Percentiles rank a stretch among this genome's conserved stretches.
Conservation (phyloP, 371 early-diverging fungal species). For the Haplosporangium sp. region DNA sequence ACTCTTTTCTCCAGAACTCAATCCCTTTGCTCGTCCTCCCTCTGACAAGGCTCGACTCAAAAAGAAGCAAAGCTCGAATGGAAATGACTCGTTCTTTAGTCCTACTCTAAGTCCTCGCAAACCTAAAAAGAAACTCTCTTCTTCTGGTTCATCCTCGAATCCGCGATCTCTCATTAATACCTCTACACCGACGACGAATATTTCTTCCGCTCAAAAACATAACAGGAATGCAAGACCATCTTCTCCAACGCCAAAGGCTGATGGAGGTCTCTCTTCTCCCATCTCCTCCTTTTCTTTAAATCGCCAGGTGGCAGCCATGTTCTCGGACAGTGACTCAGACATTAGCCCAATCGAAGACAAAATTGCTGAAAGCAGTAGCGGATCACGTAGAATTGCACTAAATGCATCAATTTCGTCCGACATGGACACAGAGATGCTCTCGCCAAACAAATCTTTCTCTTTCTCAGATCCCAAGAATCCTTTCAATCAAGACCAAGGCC, state of each 20-base stretch:
- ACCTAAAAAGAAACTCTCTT: slow-evolving; percentile 10
- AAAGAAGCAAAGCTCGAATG: slow-evolving; percentile 8
- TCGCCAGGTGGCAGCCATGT: background rate
- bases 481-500: background rate
- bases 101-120: slow-evolving; percentile 52
- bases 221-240: background rate
- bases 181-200: background rate
- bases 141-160: background rate
- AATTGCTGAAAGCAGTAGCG: background rate
- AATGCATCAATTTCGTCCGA: slow-evolving; percentile 7
- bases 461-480: background rate
- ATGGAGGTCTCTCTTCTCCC: slow-evolving; percentile 20
- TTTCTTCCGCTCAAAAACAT: background rate
- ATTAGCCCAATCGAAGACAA: slow-evolving; percentile 37
- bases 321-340: slow-evolving; percentile 44
- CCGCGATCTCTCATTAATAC: background rate
- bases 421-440: slow-evolving; percentile 7
- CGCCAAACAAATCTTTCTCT: slow-evolving; percentile 2
- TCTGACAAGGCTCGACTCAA: slow-evolving; percentile 15
- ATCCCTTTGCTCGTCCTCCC: slow-evolving; percentile 14
- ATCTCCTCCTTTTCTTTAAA: slow-evolving; percentile 18
- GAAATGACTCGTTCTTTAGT: slow-evolving; percentile 26
- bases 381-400: background rate
- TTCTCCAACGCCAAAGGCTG: background rate
- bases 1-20: slow-evolving; percentile 33